Conservation (phyloP, 2,329 filamentous ascomycete genomes). For the Aspergillus calidoustus region DNA sequence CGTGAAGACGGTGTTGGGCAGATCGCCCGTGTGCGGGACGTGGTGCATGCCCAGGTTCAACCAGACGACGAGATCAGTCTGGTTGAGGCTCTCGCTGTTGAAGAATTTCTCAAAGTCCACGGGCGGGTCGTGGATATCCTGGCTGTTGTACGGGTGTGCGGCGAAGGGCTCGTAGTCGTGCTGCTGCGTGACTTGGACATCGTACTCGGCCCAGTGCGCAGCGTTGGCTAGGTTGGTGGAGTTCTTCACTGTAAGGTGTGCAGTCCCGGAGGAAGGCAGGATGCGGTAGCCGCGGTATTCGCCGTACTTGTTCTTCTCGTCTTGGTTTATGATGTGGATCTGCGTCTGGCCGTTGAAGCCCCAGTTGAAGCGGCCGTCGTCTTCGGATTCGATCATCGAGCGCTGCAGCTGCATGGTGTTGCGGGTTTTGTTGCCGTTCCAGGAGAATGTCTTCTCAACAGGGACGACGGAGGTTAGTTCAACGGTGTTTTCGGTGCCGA, state of each 20-base stretch:
- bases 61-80: constrained; percentile 50
- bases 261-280: constrained; percentile 11
- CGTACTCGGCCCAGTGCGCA: constrained; percentile 21
- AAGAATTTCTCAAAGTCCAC: constrained; percentile 20
- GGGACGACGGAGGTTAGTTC: constrained; percentile 19
- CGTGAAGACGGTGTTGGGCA: constrained; percentile 56
- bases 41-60: constrained; percentile 64
- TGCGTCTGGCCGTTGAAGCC: constrained; percentile 19
- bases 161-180: constrained; percentile 18
- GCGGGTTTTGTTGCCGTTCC: constrained; percentile 16
- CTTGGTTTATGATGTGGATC: constrained; percentile 20
- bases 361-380: constrained; percentile 19
- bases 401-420: constrained; percentile 23
- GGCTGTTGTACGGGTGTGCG: constrained; percentile 19
- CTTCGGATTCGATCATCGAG: constrained; percentile 11
- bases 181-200: constrained; percentile 19
- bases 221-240: constrained; percentile 17
- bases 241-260: constrained; percentile 17
- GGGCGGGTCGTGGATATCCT: constrained; percentile 19
- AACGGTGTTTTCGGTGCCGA: constrained; percentile 18
- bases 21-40: constrained; percentile 58
- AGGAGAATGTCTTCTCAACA: constrained; percentile 18
- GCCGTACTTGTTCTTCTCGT: constrained; percentile 19
- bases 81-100: constrained; percentile 20
- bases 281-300: constrained; percentile 21